Conservation (phyloP, 2,329 filamentous ascomycete species). For the Leptodontidium sp. region DNA sequence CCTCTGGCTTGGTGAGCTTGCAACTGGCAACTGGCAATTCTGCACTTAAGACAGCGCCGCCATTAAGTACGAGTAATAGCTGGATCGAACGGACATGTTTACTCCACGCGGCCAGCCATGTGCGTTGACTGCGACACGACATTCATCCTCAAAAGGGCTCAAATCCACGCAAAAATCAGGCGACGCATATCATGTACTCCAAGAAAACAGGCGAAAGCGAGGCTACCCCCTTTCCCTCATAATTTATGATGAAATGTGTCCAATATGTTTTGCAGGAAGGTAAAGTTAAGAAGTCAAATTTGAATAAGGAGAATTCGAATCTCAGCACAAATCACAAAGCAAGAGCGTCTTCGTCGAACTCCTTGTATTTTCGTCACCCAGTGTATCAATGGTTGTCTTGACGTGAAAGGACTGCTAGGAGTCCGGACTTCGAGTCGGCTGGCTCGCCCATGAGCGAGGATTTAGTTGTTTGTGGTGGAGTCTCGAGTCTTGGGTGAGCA, state of each 20-base stretch:
- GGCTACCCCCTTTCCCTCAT: not conserved
- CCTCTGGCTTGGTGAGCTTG: not conserved
- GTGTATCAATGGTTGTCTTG: too few species aligned
- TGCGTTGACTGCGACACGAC: not conserved
- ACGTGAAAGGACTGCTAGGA: not conserved
- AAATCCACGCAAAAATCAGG: conserved; percentile 26
- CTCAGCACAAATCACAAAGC: too few species aligned
- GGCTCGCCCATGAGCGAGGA: not conserved
- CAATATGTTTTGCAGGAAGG: too few species aligned
- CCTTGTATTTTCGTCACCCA: too few species aligned
- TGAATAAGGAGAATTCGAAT: too few species aligned
- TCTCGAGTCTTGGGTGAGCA: not conserved
- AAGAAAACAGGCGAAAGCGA: not conserved
- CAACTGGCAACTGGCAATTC: not conserved
- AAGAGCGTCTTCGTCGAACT: too few species aligned
- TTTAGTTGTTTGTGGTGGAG: not conserved
- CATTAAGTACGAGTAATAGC: not conserved
- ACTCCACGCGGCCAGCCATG: not conserved
- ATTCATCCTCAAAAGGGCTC: conserved; percentile 27
- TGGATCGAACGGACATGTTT: not conserved
- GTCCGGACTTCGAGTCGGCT: not conserved
- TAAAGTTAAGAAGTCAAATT: too few species aligned
- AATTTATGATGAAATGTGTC: too few species aligned
- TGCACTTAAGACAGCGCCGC: not conserved
- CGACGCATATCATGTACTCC: not conserved